Evolutionary conservation across 2,329 filamentous ascomycete species (phyloP), one percentile per base, ranked within the genome.

Genomic region (Fusarium anthophilum): DNA sequence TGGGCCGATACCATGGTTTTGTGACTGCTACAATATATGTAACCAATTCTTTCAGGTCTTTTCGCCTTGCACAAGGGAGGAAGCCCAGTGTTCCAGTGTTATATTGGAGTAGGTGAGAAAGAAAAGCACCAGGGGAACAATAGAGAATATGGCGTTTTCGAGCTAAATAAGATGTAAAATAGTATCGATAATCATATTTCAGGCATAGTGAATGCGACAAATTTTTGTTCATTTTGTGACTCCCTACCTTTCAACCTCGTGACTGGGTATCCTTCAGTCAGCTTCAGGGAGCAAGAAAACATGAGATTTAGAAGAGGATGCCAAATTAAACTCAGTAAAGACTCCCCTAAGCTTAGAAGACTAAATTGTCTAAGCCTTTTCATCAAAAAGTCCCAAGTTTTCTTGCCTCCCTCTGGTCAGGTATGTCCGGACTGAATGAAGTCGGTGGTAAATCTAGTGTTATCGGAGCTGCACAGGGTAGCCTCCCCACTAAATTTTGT

Each of bases 401-500:
- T 26, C 24, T 26, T 45, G 43, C 43, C 9, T 18, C 9, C 17
- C 35, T 5, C 35, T 18, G 35, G 35, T 26, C n/a, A 44, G 10
- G 6, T 44, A 44, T 26, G 10, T 44, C 15, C 15, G n/a, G 43
- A 44, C 43, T 14, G 30, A 35, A 20, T 14, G 30, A 51, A 35
- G 32, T 37, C 14, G 9, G 32, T 15, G 26, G 26, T 41, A 55
- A 41, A 11, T 11, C 35, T 6, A 55, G 24, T 30, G 24, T 41
- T n/a, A 30, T 55, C 14, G 6, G 11, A 37, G 51, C 20, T 41
- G 24, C 22, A 43, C 51, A 55, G 51, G 22, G 35, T n/a, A 55
- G 32, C n/a, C 32, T 55, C 70, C 60, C 73, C 73, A 63, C 73
- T 67, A 64, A 73, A 74, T 53, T 44, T 57, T 65, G 61, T 41